phyloP scores from a whole-genome alignment of 805 yeast species.

The Zygoascus tannicola region DNA sequence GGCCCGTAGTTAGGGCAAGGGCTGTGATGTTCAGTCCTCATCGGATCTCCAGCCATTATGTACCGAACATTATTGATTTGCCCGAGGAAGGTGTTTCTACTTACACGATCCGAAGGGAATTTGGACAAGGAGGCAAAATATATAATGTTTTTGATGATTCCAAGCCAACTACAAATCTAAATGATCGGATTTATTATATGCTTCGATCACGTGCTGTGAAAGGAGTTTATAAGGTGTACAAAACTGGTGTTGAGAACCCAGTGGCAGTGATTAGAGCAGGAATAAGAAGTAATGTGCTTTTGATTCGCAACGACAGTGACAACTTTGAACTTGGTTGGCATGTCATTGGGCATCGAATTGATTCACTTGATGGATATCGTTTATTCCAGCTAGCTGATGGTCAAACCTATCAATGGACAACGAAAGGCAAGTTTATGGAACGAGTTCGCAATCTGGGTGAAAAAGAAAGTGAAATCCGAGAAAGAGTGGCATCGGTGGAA shows the following conservation, averaged over 20 bases:
- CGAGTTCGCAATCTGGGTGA: conserved; percentile 51
- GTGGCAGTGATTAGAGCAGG: conserved; percentile 54
- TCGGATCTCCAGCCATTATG: conserved; percentile 45
- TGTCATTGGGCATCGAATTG: conserved; percentile 48
- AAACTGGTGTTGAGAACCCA: conserved; percentile 46
- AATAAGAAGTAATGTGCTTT: conserved; percentile 46
- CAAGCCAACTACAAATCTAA: conserved; percentile 20
- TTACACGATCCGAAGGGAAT: conserved; percentile 44
- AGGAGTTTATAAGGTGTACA: conserved; percentile 54
- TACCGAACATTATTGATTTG: conserved; percentile 44
- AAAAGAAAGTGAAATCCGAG: conserved; percentile 54
- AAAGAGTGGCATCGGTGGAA: conserved; percentile 49
- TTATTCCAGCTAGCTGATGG: conserved; percentile 55
- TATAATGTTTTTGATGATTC: conserved; percentile 45
- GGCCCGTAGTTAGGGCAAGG: conserved; percentile 49
- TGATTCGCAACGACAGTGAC: conserved; percentile 41
- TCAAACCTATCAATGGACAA: conserved; percentile 55
- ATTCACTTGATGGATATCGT: conserved; percentile 52
- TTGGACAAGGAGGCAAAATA: conserved; percentile 52
- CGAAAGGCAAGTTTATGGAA: conserved; percentile 48
- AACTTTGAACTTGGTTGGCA: conserved; percentile 58
- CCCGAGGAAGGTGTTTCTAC: conserved; percentile 25
- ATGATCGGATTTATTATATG: conserved; percentile 42
- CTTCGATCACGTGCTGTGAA: conserved; percentile 57
- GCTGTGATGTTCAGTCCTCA: conserved; percentile 47